Conservation (phyloP, 495 filamentous ascomycete genomes). For the Tirmania nivea region DNA sequence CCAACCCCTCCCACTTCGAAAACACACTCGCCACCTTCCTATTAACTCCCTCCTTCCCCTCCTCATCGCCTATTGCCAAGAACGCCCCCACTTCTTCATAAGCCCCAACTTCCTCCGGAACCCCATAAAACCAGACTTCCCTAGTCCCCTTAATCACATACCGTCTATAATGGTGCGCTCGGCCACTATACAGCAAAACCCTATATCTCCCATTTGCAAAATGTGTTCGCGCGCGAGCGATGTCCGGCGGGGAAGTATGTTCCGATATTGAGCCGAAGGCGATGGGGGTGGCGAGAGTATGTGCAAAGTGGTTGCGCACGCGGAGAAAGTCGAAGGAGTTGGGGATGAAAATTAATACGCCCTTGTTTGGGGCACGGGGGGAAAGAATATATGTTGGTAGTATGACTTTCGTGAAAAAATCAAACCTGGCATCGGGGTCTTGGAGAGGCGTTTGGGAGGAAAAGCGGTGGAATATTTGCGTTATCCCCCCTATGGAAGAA, state of each 20-base stretch:
- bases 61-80: constrained; percentile 25
- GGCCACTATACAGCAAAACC: constrained; percentile 73
- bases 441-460: constrained; percentile 39
- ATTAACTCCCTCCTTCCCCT: constrained; percentile 26
- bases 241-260: constrained; percentile 54
- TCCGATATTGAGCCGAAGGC: constrained; percentile 76
- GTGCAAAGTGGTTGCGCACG: constrained; percentile 72
- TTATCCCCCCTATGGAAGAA: constrained; percentile 32
- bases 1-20: constrained; percentile 70
- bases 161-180: constrained; percentile 81
- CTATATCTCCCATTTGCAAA: constrained; percentile 65
- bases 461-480: constrained; percentile 51
- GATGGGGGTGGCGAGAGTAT: constrained; percentile 39
- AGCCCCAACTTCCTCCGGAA: constrained; percentile 75
- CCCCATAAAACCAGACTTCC: constrained; percentile 59
- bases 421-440: constrained; percentile 81
- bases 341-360: constrained; percentile 43
- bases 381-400: constrained; percentile 37
- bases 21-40: constrained; percentile 48
- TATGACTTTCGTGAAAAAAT: constrained; percentile 62
- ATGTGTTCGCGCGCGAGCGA: constrained; percentile 64
- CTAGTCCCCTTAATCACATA: constrained; percentile 60
- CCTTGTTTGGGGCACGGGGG: background rate
- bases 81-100: constrained; percentile 72
- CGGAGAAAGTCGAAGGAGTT: constrained; percentile 87